Base-by-base conservation (phyloP, 2,329 filamentous ascomycete genomes). In the Ophiocordyceps sinensis region DNA sequence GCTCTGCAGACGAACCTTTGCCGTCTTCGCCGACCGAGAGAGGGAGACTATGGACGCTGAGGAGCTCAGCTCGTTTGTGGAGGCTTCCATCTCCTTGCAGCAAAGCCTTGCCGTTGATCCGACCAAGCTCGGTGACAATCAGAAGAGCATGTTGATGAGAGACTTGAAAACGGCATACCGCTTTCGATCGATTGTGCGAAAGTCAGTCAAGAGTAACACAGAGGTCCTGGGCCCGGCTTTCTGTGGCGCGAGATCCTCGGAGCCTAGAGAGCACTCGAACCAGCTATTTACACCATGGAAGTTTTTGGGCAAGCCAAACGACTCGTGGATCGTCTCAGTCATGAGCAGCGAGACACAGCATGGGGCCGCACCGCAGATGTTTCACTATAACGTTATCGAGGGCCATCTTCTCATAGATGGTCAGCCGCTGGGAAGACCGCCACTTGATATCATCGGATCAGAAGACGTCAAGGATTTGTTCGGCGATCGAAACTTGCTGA, bases 401-500 rank as follows among this genome's bases (percentile, higher is more conserved):
- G 55, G 55, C 0, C 54, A 57, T 37, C 41, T 69, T 0, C 37
- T 67, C 0, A 52, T 70, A 0, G 57, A 67, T 40, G 47, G 52
- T 13, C 52, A 53, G 39, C 48, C 63, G 2, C 41, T 59, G 2
- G 49, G 62, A 0, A 72, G 68, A 12, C 61, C 82, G 0, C 77
- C 79, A 0, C 50, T 62, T 1, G 57, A 70, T 2, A 69, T 74
- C 36, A 65, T 63, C 15, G 51, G 69, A 4, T 60, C 66, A 1
- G 38, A 44, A 1, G 50, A 54, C 2, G 59, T 79, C 8, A 52
- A 56, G 6, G 59, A 66, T 4, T 60, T 83, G 0, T 79, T 83
- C 48, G 70, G 70, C 0, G 55, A 66, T 2, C 65, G 70, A 13
- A 61, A 62, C 23, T 62, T 79, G 0, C 61, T 67, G 1, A 71